Evolutionary conservation across 23 red algal genomes (phyloP).

Genomic region (Pyropia haitanensis): DNA sequence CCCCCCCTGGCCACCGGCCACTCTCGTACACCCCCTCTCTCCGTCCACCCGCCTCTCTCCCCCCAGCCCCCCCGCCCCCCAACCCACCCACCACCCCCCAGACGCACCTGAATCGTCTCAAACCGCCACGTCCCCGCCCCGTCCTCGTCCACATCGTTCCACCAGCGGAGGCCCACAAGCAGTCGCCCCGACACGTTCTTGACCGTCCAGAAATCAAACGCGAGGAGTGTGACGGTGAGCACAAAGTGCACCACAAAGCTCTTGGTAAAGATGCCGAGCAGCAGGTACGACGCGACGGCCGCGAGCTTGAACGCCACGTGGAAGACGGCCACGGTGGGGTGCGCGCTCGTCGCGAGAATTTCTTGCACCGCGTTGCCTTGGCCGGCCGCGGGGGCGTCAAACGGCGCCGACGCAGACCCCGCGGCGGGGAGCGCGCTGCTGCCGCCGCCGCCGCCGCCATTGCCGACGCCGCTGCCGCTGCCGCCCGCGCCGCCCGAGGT

Average conservation of each 20-base stretch:
- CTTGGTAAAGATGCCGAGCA: slow-evolving; percentile 72
- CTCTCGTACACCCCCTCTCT: no score
- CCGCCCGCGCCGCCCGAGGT: no score
- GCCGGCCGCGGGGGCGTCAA: no score
- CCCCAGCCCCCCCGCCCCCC: no score
- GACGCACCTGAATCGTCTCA: slow-evolving; percentile 39
- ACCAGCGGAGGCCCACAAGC: slow-evolving; percentile 94
- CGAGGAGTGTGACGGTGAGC: slow-evolving; percentile 78
- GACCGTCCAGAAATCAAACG: slow-evolving; percentile 99
- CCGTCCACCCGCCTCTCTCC: no score
- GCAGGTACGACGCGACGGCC: slow-evolving; percentile 56
- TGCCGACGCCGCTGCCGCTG: no score
- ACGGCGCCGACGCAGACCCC: no score
- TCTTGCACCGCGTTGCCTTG: slow-evolving; percentile 21
- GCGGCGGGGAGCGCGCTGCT: no score
- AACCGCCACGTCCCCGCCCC: slow-evolving; percentile 81
- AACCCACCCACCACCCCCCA: no score
- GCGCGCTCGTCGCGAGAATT: slow-evolving; percentile 45
- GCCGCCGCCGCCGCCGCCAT: no score
- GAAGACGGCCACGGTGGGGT: slow-evolving; percentile 59
- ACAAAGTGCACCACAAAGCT: slow-evolving; percentile 96
- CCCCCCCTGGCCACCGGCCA: no score
- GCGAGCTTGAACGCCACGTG: slow-evolving; percentile 81
- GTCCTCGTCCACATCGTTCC: slow-evolving; percentile 85
- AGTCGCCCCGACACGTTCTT: slow-evolving; percentile 91